Percentiles rank a stretch among this genome's conserved stretches.
Conservation (phyloP, 139 green algal genomes). For the Chlorella sorokiniana region DNA sequence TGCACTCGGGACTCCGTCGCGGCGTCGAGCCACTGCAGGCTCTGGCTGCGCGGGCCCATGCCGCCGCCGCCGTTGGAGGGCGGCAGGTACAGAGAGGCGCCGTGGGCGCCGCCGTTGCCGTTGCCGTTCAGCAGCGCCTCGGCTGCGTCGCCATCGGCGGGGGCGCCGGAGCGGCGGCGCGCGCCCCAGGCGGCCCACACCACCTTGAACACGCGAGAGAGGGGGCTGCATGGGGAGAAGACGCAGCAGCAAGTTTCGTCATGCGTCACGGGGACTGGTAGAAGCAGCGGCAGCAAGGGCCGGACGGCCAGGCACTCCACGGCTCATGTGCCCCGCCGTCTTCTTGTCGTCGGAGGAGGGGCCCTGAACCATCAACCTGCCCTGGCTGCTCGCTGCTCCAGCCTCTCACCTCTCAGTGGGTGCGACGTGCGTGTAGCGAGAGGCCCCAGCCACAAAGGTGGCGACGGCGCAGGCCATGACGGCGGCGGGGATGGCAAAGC, state of each 20-base stretch:
- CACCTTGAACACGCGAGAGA: conserved; percentile 82
- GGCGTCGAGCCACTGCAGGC: conserved; percentile 42
- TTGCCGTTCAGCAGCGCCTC: not conserved
- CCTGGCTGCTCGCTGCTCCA: too few species aligned
- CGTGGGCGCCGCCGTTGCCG: not conserved
- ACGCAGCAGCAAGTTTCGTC: too few species aligned
- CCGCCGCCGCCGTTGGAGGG: not conserved
- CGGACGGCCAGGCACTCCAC: too few species aligned
- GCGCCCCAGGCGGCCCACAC: conserved; percentile 67
- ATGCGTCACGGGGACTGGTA: too few species aligned
- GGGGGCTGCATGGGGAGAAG: conserved; percentile 52
- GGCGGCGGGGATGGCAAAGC: conserved; percentile 85
- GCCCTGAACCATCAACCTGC: too few species aligned
- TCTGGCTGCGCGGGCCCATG: conserved; percentile 10
- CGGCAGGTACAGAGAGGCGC: not conserved
- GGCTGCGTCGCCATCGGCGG: not conserved
- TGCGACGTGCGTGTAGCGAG: conserved; percentile 66
- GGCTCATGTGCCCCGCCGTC: too few species aligned
- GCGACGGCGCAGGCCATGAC: conserved; percentile 81
- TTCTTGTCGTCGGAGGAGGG: too few species aligned
- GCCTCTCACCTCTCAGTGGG: conserved; percentile 70
- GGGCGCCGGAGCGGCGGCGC: conserved; percentile 29
- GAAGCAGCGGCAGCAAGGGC: too few species aligned
- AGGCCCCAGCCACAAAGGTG: conserved; percentile 72
- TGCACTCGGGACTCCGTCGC: conserved; percentile 36